A percentile compares a stretch with the other conserved stretches of the same genome.
Conservation (phyloP, 2,329 filamentous ascomycete genomes). For the Ustulina deusta region DNA sequence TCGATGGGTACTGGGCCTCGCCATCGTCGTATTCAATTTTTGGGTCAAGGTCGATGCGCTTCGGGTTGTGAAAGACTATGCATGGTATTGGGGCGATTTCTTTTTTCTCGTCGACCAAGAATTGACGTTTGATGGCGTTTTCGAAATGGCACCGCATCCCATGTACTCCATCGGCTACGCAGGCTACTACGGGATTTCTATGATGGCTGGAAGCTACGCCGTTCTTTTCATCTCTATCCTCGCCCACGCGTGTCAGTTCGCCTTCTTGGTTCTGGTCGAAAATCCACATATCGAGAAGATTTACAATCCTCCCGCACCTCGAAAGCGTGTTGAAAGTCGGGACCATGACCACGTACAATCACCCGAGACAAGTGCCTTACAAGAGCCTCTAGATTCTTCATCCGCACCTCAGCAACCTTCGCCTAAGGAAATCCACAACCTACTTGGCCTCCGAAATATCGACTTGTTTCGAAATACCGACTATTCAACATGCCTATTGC, state of each 20-base stretch:
- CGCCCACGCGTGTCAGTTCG: slow-evolving; percentile 93
- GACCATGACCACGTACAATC: slow-evolving; percentile 32
- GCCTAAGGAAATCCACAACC: slow-evolving; percentile 80
- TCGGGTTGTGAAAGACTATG: slow-evolving; percentile 97
- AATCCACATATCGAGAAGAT: slow-evolving; percentile 98
- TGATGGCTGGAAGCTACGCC: slow-evolving; percentile 98
- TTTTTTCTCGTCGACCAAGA: slow-evolving; percentile 99
- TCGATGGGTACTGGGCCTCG: slow-evolving; percentile 83
- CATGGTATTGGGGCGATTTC: slow-evolving; percentile 99
- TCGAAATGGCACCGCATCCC: slow-evolving; percentile 97
- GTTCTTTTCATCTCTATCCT: slow-evolving; percentile 97
- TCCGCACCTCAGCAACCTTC: slow-evolving; percentile 50
- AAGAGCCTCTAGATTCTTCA: slow-evolving; percentile 41
- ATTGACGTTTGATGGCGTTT: slow-evolving; percentile 97
- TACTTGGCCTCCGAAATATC: slow-evolving; percentile 85
- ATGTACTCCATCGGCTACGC: slow-evolving; percentile 99
- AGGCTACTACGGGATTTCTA: slow-evolving; percentile 97
- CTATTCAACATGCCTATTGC: slow-evolving; percentile 80
- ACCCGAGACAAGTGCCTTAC: slow-evolving; percentile 35
- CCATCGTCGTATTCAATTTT: slow-evolving; percentile 90
- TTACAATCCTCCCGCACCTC: slow-evolving; percentile 90
- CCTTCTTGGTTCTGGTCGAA: slow-evolving; percentile 90
- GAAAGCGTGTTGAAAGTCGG: slow-evolving; percentile 60
- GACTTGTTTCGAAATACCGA: slow-evolving; percentile 92
- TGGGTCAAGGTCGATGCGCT: slow-evolving; percentile 99